Evolutionary conservation across 108 stramenopile species (phyloP).

Genomic region (Nitzschia inconspicua): DNA sequence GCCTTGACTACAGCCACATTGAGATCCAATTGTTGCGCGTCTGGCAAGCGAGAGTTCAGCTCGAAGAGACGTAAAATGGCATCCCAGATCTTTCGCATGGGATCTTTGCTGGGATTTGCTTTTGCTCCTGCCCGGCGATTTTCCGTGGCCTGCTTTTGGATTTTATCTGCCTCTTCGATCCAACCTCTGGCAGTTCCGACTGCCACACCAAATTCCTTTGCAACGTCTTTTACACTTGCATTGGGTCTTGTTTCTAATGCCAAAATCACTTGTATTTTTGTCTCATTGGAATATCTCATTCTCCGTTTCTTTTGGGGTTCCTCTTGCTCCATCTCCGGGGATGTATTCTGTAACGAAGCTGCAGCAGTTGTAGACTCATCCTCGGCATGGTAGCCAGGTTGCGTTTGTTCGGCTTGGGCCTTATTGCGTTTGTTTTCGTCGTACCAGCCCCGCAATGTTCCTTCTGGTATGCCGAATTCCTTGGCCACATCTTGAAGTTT

Average conservation of each 20-base stretch:
- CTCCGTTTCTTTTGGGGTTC: constrained; percentile 20
- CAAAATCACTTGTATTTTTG: constrained; percentile 29
- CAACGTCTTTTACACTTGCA: constrained; percentile 14
- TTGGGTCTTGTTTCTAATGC: constrained; percentile 19
- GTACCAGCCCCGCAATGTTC: constrained; percentile 17
- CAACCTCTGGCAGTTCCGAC: constrained; percentile 20
- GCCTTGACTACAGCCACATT: constrained; percentile 24
- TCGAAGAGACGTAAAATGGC: constrained; percentile 25
- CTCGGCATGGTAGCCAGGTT: too few relatives aligned
- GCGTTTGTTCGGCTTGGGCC: neutral
- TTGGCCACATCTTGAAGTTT: constrained; percentile 19
- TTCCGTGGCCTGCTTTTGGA: constrained; percentile 27
- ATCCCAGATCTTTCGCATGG: constrained; percentile 16
- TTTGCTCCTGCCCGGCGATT: constrained; percentile 25
- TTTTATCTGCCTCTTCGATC: constrained; percentile 27
- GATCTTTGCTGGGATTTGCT: constrained; percentile 23
- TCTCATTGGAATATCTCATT: constrained; percentile 23
- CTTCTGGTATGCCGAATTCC: constrained; percentile 21
- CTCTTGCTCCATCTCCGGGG: neutral
- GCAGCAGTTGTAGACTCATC: neutral
- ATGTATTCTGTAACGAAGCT: neutral
- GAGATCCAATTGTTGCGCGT: constrained; percentile 11
- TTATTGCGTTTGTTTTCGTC: constrained; percentile 18
- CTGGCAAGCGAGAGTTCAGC: constrained; percentile 14
- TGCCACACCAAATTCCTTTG: constrained; percentile 21